Conservation (phyloP, 768 basidiomycete species). For the Hericium rajendrae region DNA sequence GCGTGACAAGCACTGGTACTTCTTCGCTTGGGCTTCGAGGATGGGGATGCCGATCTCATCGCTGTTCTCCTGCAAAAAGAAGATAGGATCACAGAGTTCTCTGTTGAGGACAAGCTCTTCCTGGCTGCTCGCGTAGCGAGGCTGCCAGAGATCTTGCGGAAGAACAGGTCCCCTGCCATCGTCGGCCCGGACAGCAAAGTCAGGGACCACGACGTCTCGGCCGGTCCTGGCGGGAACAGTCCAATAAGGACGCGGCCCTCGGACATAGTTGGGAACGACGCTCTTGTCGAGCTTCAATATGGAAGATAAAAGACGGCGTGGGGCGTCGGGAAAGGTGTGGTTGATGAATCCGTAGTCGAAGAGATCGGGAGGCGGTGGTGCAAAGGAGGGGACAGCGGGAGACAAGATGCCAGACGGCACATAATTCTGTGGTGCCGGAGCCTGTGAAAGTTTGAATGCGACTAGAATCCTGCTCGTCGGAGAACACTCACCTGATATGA, state of each 20-base stretch:
- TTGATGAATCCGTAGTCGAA: background rate
- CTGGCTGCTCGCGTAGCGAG: background rate
- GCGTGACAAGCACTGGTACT: background rate
- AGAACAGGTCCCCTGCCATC: background rate
- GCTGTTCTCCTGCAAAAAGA: background rate
- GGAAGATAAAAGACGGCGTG: background rate
- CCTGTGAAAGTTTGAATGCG: too few species aligned
- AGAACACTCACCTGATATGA: too few species aligned
- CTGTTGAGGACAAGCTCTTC: background rate
- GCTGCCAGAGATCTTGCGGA: background rate
- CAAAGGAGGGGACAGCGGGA: too few species aligned
- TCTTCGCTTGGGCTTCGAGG: background rate
- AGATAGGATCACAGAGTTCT: background rate
- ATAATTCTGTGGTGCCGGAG: too few species aligned
- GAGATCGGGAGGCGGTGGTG: background rate
- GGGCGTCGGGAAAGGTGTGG: background rate
- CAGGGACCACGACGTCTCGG: too few species aligned
- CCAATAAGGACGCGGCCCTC: too few species aligned
- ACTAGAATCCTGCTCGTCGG: too few species aligned
- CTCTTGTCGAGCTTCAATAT: background rate
- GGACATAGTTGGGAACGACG: too few species aligned
- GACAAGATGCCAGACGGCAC: too few species aligned
- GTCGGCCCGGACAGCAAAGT: background rate
- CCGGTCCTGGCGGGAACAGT: too few species aligned
- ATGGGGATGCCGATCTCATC: background rate